Base-by-base conservation (phyloP, 1,284 basidiomycete genomes). In the Athelia psychrophila region DNA sequence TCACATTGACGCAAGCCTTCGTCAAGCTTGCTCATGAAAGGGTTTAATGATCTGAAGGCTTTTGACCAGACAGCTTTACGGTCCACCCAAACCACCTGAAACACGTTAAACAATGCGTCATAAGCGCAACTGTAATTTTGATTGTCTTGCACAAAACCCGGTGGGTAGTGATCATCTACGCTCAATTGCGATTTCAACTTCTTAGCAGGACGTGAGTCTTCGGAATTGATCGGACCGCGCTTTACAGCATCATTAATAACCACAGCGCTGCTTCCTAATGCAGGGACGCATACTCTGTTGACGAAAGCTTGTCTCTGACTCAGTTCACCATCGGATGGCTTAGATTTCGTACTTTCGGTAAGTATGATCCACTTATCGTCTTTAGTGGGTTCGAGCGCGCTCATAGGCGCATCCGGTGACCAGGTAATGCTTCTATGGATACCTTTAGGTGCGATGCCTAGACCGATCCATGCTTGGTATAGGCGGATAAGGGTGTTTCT, bases 391-490 rank as follows among this genome's bases (percentile, higher is more conserved):
- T 4, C 10, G 15, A 10, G 4, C 22, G 24, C 24, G 6, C 24
- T 46, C n/a, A 46, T 6, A 23, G 44, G 44, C 4, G 6, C 25
- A 19, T n/a, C 24, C 24, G 15, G 5, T 16, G 19, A 54, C 58
- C 60, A 62, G 13, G 35, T 27, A 16, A 62, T 46, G n/a, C 57
- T 50, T n/a, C 47, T 18, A 48, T 61, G 60, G 30, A 64, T 38
- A 19, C 33, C 9, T 22, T 38, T 20, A 20, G 60, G 59, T 10
- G 58, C 47, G 55, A 57, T 59, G 22, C 42, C 23, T 15, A 32
- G 22, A 6, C 35, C 55, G 49, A 59, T 60, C 20, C 36, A 44
- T 24, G 32, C 27, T 19, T 54, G 55, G 54, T 55, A 66, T 18
- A 40, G 15, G 18, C 42, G 8, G 18, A 69, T 58, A 1, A 64